Percentiles rank a stretch among this genome's conserved stretches.
phyloP scores from a whole-genome alignment of 2,329 filamentous ascomycete genomes.

The Byssothecium circinans region DNA sequence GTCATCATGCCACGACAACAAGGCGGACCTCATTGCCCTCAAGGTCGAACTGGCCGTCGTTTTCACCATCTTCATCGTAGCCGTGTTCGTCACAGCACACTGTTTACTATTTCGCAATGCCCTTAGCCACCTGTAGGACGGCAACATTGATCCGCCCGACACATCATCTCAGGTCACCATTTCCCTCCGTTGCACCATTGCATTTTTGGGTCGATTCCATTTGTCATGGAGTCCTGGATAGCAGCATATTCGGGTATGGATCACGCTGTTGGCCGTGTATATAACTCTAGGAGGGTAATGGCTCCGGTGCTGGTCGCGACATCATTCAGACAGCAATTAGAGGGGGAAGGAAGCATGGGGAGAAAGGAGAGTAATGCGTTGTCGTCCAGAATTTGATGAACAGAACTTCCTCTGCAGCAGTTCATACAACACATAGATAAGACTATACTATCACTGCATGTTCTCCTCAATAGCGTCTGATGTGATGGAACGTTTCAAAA shows the following conservation, averaged over 20 bases:
- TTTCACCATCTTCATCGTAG: too few species aligned
- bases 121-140: too few species aligned
- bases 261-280: not conserved
- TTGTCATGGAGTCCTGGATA: conserved; percentile 2
- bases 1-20: not conserved
- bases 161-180: not conserved
- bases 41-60: too few species aligned
- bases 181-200: not conserved
- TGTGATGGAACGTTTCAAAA: too few species aligned
- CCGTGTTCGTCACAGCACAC: too few species aligned
- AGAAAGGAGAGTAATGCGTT: not conserved
- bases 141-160: not conserved
- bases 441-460: not conserved
- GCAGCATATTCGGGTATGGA: not conserved
- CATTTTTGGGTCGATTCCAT: not conserved
- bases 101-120: too few species aligned
- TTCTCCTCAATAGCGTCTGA: too few species aligned
- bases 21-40: too few species aligned
- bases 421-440: conserved; percentile 7
- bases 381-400: not conserved
- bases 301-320: not conserved
- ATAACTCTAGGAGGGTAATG: not conserved
- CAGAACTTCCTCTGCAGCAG: conserved; percentile 8
- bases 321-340: too few species aligned
- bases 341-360: not conserved